Percentiles rank a stretch among this genome's conserved stretches.
Conservation (phyloP, 805 yeast genomes). For the Middelhovenomyces tepae region DNA sequence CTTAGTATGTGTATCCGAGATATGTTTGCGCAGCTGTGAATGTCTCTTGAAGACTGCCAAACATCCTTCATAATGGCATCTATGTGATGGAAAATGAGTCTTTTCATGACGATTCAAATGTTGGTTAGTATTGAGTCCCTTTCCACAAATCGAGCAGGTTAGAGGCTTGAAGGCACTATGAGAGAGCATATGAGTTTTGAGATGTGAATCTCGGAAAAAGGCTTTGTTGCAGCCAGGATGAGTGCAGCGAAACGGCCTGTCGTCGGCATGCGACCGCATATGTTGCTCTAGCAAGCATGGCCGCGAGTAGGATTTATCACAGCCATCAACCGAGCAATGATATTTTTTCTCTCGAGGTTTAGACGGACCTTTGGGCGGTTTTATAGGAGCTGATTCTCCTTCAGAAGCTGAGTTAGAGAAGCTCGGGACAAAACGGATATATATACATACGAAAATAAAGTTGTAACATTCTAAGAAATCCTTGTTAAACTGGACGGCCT, state of each 20-base stretch:
- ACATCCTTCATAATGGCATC: slow-evolving; percentile 57
- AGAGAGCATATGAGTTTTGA: slow-evolving; percentile 61
- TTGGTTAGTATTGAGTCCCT: slow-evolving; percentile 73
- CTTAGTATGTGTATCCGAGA: slow-evolving; percentile 49
- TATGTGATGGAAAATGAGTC: slow-evolving; percentile 63
- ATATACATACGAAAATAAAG: neutral
- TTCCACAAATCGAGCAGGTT: slow-evolving; percentile 65
- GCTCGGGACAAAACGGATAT: neutral
- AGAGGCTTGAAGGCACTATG: slow-evolving; percentile 63
- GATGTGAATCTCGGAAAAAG: slow-evolving; percentile 71
- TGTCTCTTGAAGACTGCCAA: slow-evolving; percentile 60
- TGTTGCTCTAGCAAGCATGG: slow-evolving; percentile 85
- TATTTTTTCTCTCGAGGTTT: slow-evolving; percentile 49
- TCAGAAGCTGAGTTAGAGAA: slow-evolving; percentile 4
- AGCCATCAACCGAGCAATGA: slow-evolving; percentile 53
- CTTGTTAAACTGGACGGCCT: too few relatives aligned
- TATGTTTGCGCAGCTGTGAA: slow-evolving; percentile 67
- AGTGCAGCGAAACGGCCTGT: slow-evolving; percentile 64
- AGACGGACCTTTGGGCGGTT: slow-evolving; percentile 2
- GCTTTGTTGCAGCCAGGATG: slow-evolving; percentile 46
- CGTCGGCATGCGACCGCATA: slow-evolving; percentile 64
- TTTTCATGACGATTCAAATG: slow-evolving; percentile 76
- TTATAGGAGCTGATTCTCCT: slow-evolving; percentile 10
- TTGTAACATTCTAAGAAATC: slow-evolving; percentile 1
- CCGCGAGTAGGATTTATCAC: slow-evolving; percentile 67